A percentile compares a stretch with the other conserved stretches of the same genome.
phyloP scores from a whole-genome alignment of 2,329 filamentous ascomycete genomes.

The Coniochaeta sp. region DNA sequence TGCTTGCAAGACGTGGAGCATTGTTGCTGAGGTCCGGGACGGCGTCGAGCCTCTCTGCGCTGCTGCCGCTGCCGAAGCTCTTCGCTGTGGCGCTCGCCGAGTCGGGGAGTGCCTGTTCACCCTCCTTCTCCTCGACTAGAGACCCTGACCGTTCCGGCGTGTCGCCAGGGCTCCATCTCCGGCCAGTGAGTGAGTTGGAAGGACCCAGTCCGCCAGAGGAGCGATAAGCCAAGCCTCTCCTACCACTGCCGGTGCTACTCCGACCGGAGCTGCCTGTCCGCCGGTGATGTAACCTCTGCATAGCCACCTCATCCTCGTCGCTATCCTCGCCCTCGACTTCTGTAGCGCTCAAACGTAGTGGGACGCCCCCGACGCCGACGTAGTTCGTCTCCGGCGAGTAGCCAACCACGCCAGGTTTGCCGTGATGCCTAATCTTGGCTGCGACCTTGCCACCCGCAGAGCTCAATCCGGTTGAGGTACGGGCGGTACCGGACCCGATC shows the following conservation, averaged over 20 bases:
- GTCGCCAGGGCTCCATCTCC: constrained; percentile 44
- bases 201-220: constrained; percentile 35
- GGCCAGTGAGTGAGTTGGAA: constrained; percentile 23
- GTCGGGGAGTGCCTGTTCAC: constrained; percentile 28
- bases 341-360: constrained; percentile 85
- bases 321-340: constrained; percentile 87
- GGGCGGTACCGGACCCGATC: constrained; percentile 23
- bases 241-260: constrained; percentile 54
- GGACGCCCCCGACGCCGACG: constrained; percentile 69
- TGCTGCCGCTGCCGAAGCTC: constrained; percentile 48
- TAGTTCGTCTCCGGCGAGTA: constrained; percentile 74
- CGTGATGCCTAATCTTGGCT: constrained; percentile 83
- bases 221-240: constrained; percentile 40
- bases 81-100: constrained; percentile 37
- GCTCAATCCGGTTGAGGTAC: constrained; percentile 56
- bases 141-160: constrained; percentile 49
- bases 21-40: constrained; percentile 44
- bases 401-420: constrained; percentile 68
- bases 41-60: constrained; percentile 52
- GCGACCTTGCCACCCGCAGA: constrained; percentile 56
- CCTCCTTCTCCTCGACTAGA: constrained; percentile 35
- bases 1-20: constrained; percentile 45
- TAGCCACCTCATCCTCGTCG: constrained; percentile 58
- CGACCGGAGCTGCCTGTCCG: constrained; percentile 69
- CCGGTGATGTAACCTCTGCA: constrained; percentile 52